phyloP scores from a whole-genome alignment of 345 rosid species.

The Gossypium bickii region DNA sequence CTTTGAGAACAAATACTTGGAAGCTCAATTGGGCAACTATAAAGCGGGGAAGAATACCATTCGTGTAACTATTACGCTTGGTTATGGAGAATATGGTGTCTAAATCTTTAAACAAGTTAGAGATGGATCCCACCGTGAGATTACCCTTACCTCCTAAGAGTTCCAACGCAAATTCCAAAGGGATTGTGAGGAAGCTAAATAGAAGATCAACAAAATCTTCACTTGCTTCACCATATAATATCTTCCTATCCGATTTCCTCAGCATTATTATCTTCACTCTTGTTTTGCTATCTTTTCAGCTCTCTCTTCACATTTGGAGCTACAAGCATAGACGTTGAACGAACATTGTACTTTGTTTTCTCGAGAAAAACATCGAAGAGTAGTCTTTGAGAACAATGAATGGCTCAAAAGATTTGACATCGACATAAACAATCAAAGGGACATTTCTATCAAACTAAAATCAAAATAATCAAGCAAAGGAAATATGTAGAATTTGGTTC shows the following conservation, averaged over 20 bases:
- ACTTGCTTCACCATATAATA: background rate
- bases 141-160: background rate
- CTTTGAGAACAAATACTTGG: background rate
- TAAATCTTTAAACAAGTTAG: background rate
- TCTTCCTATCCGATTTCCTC: background rate
- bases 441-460: too few relatives aligned
- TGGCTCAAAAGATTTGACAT: background rate
- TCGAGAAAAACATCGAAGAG: background rate
- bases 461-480: too few relatives aligned
- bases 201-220: background rate
- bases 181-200: background rate
- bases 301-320: background rate
- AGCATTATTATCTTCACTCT: background rate
- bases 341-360: background rate
- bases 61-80: background rate
- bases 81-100: background rate
- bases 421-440: too few relatives aligned
- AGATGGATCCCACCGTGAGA: background rate
- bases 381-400: background rate
- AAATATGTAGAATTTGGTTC: too few relatives aligned
- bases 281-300: background rate
- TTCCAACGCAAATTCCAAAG: background rate
- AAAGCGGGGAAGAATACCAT: background rate
- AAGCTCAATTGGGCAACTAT: background rate
- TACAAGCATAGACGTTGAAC: background rate